Base-by-base conservation (phyloP, 495 filamentous ascomycete genomes). In the Penicillium chermesinum region DNA sequence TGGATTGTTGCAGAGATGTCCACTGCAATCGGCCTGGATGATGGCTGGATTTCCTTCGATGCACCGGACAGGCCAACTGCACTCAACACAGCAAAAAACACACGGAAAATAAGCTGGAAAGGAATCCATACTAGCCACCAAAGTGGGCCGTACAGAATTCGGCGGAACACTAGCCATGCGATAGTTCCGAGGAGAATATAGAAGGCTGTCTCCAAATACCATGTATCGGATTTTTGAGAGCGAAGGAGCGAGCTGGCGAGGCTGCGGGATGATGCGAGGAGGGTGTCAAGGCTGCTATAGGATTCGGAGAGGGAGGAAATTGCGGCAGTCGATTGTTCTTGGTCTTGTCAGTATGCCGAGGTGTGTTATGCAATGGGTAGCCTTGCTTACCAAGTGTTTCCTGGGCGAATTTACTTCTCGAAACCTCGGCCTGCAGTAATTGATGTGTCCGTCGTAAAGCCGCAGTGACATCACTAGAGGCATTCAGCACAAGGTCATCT, bases 141-240 rank as follows among this genome's bases (percentile, higher is more conserved):
- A 25, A 90, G 66, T 10, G 94, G 93, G 0, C 93, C 90, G 68
- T 91, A 96, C 7, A 99, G 55, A 7, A 91, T 71, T 6, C 93
- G 70, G 14, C 93, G 72, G 48, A 91, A 93, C 1, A 97, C 57
- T 7, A 99, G 72, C 93, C 93, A 99, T 9, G 66, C 67, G 25
- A 95, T 81, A 5, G 87, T 96, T 2, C 67, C 75, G 12, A 87
- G 33, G 7, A 97, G 76, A 38, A 97, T 67, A 54, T 89, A 90
- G 53, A 97, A 84, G 0, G 91, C 83, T 15, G 84, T 91, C 66
- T 89, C 82, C 20, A 96, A 77, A 57, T 99, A 99, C 93, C 93
- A 99, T 2, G 89, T 93, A 65, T 97, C 93, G 34, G 84, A 90
- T 71, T 96, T 96, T 59, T 91, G 87, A 22, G 87, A 89, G 54